Evolutionary conservation across 208 protist genomes (phyloP), one percentile per base, ranked within the genome.

Genomic region (Angomonas desouzai): DNA sequence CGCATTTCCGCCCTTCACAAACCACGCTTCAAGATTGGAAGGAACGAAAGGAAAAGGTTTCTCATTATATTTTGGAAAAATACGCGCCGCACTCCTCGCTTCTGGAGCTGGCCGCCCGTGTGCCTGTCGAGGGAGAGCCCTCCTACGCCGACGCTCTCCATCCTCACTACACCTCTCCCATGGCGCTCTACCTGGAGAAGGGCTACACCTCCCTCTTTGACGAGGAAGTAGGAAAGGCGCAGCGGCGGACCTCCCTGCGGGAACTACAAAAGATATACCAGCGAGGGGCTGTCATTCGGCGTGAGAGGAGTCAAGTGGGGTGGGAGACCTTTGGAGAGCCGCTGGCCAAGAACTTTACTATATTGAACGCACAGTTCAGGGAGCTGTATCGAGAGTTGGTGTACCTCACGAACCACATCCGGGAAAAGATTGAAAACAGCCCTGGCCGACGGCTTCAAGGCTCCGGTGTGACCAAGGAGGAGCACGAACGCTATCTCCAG

Each of bases 291-390:
- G 23, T 1, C 3, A 56, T 70, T 0, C 77, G 72, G 63, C 76
- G 74, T 11, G 47, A 30, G 22, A 79, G 86, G 20, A 64, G 74
- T 55, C 38, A 70, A 34, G 66, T 68, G 34, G 86, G 81, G 11
- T 93, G 83, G 80, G 77, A 86, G 36, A 43, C 55, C 34, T 72
- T 88, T 18, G 86, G 86, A 10, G 74, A 64, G 7, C 22, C 55
- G 20, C 66, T 87, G 33, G 64, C 68, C 0, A 61, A 76, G 11
- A 76, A 79, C 45, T 62, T 59, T 33, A 74, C 57, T 0, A 1
- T 47, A 23, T 20, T 84, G 45, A 23, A 73, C 29, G 9, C 55
- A 13, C 43, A 72, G 20, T 29, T 89, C 13, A 53, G 38, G 0
- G 55, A 76, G 28, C 55, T 85, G 25, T 36, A 36, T 23, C 34